Conservation (phyloP, 2,329 filamentous ascomycete species). For the Graphiopsis chlorocephala region DNA sequence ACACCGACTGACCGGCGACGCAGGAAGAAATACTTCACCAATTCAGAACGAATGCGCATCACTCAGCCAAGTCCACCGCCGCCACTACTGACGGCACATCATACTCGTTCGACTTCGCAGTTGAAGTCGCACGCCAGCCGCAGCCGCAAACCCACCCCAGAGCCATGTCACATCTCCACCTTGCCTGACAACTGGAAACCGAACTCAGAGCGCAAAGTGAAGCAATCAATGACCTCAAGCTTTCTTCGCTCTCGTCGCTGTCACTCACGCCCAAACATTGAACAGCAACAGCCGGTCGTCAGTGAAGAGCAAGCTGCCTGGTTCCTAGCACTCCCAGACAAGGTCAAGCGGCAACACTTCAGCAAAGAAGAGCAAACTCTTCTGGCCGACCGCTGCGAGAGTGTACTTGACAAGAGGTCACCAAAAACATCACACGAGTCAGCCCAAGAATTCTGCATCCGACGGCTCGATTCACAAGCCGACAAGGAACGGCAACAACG, state of each 20-base stretch:
- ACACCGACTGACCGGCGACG: conserved; percentile 19
- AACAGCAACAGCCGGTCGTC: conserved; percentile 39
- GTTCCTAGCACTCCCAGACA: conserved; percentile 69
- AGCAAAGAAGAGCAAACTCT: conserved; percentile 68
- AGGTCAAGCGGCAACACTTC: conserved; percentile 68
- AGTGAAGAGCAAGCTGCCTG: conserved; percentile 43
- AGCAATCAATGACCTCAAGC: conserved; percentile 27
- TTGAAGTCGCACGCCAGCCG: conserved; percentile 3
- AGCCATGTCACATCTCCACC: conserved; percentile 13
- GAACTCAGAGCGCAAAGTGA: conserved; percentile 18
- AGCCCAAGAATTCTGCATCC: conserved; percentile 15
- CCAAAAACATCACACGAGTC: conserved; percentile 16
- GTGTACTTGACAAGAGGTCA: conserved; percentile 22
- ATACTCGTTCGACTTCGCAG: neutral
- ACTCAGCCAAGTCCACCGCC: conserved; percentile 44
- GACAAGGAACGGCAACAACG: neutral
- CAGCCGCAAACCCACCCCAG: conserved; percentile 20
- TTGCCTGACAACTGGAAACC: conserved; percentile 16
- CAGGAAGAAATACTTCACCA: conserved; percentile 68
- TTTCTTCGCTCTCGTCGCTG: conserved; percentile 9
- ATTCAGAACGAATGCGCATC: conserved; percentile 67
- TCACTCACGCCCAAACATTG: conserved; percentile 18
- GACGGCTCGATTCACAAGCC: conserved; percentile 1
- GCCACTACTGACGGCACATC: neutral
- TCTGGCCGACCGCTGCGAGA: conserved; percentile 54